phyloP scores from a whole-genome alignment of 352 stramenopile species.

The Phytophthora foliorum region DNA sequence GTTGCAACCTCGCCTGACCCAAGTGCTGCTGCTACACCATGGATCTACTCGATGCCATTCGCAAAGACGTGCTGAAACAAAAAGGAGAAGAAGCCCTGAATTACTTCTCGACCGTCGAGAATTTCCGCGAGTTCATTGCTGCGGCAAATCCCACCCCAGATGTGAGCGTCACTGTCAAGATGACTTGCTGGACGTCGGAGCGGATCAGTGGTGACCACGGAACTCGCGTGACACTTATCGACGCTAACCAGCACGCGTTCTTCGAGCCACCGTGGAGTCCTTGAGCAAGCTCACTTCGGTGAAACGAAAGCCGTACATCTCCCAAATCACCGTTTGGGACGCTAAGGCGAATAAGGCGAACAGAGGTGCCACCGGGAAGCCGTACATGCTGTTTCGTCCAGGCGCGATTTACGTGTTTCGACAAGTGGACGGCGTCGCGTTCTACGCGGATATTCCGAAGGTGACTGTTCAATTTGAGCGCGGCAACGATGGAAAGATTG shows the following conservation, averaged over 20 bases:
- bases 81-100: constrained; percentile 7
- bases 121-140: constrained; percentile 10
- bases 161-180: background rate
- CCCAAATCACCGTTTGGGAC: background rate
- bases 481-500: background rate
- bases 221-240: constrained; percentile 1
- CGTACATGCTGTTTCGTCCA: background rate
- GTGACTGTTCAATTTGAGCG: background rate
- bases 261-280: background rate
- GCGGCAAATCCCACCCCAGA: background rate
- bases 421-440: background rate
- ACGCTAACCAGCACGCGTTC: background rate
- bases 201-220: background rate
- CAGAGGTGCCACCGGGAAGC: background rate
- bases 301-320: constrained; percentile 8
- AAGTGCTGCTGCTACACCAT: too few species aligned
- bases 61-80: constrained; percentile 5
- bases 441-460: background rate
- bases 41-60: constrained; percentile 5
- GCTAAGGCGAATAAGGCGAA: background rate
- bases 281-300: background rate
- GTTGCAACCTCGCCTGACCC: too few species aligned
- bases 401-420: background rate
- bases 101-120: background rate
- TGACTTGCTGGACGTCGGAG: constrained; percentile 1